Conservation (phyloP, 106 monocot species). For the Dioscorea alata region DNA sequence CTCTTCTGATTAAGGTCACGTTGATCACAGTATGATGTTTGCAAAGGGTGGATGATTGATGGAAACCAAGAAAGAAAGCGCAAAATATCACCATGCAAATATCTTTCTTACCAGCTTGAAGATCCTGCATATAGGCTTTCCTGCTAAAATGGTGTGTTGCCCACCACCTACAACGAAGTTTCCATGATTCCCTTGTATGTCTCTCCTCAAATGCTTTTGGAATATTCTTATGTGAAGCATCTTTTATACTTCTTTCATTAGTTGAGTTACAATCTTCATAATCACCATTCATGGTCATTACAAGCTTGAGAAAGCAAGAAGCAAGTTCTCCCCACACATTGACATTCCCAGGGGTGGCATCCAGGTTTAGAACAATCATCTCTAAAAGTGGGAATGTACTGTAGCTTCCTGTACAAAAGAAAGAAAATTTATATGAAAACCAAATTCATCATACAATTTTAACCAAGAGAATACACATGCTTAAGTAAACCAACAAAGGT, state of each 20-base stretch:
- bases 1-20: no score
- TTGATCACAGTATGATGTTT: no score
- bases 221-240: constrained; percentile 8
- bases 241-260: constrained; percentile 13
- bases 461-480: no score
- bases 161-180: constrained; percentile 64
- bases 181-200: constrained; percentile 31
- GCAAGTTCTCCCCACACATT: constrained; percentile 56
- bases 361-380: constrained; percentile 59
- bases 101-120: constrained; percentile 29
- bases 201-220: constrained; percentile 18
- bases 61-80: no score
- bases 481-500: no score
- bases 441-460: no score
- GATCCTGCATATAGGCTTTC: constrained; percentile 23
- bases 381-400: constrained; percentile 34
- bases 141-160: constrained; percentile 45
- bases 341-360: constrained; percentile 41
- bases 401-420: constrained; percentile 39
- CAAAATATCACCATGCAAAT: no score
- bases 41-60: no score
- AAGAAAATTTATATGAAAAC: not conserved
- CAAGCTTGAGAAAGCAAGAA: constrained; percentile 44
- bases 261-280: constrained; percentile 42
- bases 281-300: constrained; percentile 8